Conservation (phyloP, 2,329 filamentous ascomycete species). For the Huntiella moniliformis region DNA sequence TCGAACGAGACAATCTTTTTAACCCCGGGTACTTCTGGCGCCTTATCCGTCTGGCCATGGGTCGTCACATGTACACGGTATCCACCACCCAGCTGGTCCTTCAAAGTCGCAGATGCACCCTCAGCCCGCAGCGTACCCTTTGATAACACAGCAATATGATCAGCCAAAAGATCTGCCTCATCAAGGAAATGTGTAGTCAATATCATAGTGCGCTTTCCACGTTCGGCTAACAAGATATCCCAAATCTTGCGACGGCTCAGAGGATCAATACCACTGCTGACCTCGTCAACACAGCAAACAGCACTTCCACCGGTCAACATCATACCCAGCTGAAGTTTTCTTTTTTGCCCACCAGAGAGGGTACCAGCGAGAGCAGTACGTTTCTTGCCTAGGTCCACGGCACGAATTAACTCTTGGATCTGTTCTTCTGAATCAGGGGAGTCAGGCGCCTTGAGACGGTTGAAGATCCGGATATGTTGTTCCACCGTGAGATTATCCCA, state of each 20-base stretch:
- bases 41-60: constrained; percentile 12
- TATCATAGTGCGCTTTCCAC: constrained; percentile 64
- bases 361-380: constrained; percentile 53
- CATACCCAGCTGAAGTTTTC: constrained; percentile 82
- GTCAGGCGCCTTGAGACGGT: constrained; percentile 51
- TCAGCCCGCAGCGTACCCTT: constrained; percentile 66
- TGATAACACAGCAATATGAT: constrained; percentile 74
- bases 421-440: constrained; percentile 36
- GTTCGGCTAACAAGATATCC: constrained; percentile 77
- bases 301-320: constrained; percentile 83
- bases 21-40: constrained; percentile 35
- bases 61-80: constrained; percentile 60
- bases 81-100: constrained; percentile 62
- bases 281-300: constrained; percentile 82
- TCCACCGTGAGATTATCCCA: constrained; percentile 78
- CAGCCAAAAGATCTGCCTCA: constrained; percentile 75
- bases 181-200: constrained; percentile 88
- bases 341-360: constrained; percentile 76
- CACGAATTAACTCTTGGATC: constrained; percentile 42
- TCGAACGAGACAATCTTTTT: constrained; percentile 45
- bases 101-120: constrained; percentile 72
- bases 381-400: constrained; percentile 62
- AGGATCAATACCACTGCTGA: constrained; percentile 74
- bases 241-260: constrained; percentile 76
- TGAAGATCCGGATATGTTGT: constrained; percentile 73